phyloP scores from a whole-genome alignment of 768 basidiomycete genomes.

The Lactarius deliciosus region DNA sequence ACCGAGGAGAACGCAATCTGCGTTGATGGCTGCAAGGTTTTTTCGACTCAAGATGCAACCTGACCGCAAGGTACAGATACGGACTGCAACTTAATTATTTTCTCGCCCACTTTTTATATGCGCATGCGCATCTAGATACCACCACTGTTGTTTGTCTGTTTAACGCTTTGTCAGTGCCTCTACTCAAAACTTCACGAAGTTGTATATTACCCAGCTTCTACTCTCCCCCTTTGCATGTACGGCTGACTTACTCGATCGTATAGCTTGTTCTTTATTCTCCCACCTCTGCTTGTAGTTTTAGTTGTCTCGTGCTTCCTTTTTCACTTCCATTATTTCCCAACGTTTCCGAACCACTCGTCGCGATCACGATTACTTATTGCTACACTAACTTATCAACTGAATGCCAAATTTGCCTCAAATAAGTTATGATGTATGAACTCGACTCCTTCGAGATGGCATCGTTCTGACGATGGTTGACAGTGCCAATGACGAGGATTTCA shows the following conservation, averaged over 20 bases:
- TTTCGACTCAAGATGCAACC: neutral
- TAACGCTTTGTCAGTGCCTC: conserved; percentile 3
- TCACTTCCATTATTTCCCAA: neutral
- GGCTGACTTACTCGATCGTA: conserved; percentile 16
- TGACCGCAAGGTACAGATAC: neutral
- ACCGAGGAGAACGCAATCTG: conserved; percentile 8
- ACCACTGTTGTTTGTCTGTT: conserved; percentile 14
- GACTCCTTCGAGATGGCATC: neutral
- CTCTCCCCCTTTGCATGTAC: neutral
- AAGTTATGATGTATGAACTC: neutral
- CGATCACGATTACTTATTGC: neutral
- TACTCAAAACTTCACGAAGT: conserved; percentile 12
- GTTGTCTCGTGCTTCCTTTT: neutral
- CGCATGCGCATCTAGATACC: conserved; percentile 27
- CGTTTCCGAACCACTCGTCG: neutral
- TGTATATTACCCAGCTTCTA: conserved; percentile 18
- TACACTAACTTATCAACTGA: conserved; percentile 4
- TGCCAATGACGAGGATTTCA: neutral
- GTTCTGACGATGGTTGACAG: neutral
- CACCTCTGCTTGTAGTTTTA: conserved; percentile 17
- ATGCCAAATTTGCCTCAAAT: neutral
- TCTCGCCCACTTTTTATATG: conserved; percentile 18
- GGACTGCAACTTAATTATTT: conserved; percentile 12
- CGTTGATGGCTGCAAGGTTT: conserved; percentile 6
- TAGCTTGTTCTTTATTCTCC: conserved; percentile 6